Conservation (phyloP, 2,329 filamentous ascomycete species). For the Polychaeton citri region DNA sequence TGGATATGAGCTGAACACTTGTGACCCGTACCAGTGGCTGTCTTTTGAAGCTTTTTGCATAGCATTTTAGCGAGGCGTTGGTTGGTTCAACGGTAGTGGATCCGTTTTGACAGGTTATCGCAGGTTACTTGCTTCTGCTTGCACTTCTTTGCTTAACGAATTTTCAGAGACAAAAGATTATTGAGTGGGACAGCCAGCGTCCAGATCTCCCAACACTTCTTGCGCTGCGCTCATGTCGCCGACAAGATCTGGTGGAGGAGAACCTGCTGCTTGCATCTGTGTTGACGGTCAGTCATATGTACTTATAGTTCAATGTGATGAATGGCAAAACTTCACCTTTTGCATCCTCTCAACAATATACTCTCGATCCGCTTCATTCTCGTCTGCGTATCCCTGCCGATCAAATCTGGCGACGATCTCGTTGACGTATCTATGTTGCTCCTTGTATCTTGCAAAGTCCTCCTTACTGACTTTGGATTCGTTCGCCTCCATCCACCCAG, state of each 20-base stretch:
- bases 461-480: conserved; percentile 51
- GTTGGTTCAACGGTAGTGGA: conserved; percentile 4
- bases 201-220: conserved; percentile 45
- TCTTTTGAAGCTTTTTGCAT: conserved; percentile 2
- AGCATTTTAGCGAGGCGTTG: conserved; percentile 16
- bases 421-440: conserved; percentile 63
- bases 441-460: conserved; percentile 66
- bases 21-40: too few species aligned
- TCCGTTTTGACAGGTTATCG: conserved; percentile 3
- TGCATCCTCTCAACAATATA: conserved; percentile 98
- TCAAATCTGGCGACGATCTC: conserved; percentile 90
- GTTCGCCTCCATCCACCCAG: conserved; percentile 75
- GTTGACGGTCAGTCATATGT: conserved; percentile 1
- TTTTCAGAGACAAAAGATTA: too few species aligned
- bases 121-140: conserved; percentile 3
- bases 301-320: not conserved
- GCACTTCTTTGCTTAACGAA: too few species aligned
- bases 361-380: conserved; percentile 67
- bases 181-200: conserved; percentile 50
- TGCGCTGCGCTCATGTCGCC: conserved; percentile 79
- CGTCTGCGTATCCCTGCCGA: conserved; percentile 64
- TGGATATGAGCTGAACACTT: conserved; percentile 13
- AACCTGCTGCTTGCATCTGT: conserved; percentile 93
- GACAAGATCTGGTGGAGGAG: conserved; percentile 79
- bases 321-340: conserved; percentile 73